Base-by-base conservation (phyloP, 441 rosid genomes). In the Corymbia calophylla region DNA sequence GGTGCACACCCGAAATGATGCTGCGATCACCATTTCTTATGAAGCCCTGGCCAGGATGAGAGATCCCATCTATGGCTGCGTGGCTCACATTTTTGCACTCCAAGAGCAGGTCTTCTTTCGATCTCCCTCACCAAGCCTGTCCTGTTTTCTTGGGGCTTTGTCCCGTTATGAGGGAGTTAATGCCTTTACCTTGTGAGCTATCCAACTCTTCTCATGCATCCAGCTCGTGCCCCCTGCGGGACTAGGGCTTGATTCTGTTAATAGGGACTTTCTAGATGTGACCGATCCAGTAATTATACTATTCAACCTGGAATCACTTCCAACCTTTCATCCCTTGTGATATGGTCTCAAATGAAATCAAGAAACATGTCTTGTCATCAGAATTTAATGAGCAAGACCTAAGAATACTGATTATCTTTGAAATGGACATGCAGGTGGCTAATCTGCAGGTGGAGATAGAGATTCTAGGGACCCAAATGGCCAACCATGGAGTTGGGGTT, bases 31-130 rank as follows among this genome's bases (percentile, higher is more conserved):
- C 91, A 93, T 98, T 88, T 92, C 99, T 48, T 98, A 97, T 29
- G 99, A 98, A 93, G 99, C 99, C n/a, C 92, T 96, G 90, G 97
- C 97, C 87, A 97, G 99, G 62, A 94, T 95, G 92, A 89, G 93
- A 14, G 98, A 98, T 91, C 99, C 99, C 6, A 90, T 97, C 73
- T 95, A 97, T 87, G 99, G 99, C 44, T 98, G 99, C 53, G 96
- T 98, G 55, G 95, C 97, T 88, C 97, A 96, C 90, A 96, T 98
- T 88, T 94, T 96, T 35, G 97, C 99, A 2, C 99, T 98, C 91
- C 98, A 97, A 70, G 99, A 96, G 92, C 99, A 97, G 99, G 99
- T 97, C 29, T 55, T 54, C 29, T 9, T 31, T 55, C 55, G n/a
- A 39, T 86, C 64, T 86, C 48, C 44, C 51, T 73, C 84, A 64